Conservation (phyloP, 768 basidiomycete genomes). For the Xerocomellus amylosporus region DNA sequence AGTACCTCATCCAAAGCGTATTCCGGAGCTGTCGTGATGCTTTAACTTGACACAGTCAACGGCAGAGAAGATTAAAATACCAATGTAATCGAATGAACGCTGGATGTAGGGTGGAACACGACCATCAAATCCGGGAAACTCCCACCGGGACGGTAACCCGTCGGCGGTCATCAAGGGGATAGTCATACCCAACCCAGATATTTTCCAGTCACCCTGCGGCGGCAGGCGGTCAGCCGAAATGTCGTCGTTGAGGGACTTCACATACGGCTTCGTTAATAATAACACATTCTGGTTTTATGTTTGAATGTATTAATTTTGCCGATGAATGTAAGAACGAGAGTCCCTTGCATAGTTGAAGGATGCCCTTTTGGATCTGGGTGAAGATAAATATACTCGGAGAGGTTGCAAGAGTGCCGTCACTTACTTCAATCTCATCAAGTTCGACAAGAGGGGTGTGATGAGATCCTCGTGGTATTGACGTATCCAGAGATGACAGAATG, state of each 20-base stretch:
- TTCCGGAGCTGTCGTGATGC: constrained; percentile 70
- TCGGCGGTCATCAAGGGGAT: constrained; percentile 69
- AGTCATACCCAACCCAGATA: constrained; percentile 85
- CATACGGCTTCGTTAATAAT: constrained; percentile 85
- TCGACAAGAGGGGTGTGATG: constrained; percentile 62
- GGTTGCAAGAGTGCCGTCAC: constrained; percentile 17
- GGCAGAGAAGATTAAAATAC: constrained; percentile 37
- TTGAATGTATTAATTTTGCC: constrained; percentile 89
- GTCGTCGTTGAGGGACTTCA: constrained; percentile 7
- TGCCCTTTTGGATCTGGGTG: constrained; percentile 88
- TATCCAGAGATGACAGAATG: constrained; percentile 74
- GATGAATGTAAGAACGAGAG: constrained; percentile 89
- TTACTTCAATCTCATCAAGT: constrained; percentile 93
- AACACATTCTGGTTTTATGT: constrained; percentile 82
- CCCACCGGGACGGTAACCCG: constrained; percentile 79
- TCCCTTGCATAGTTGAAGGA: constrained; percentile 89
- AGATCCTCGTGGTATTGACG: constrained; percentile 67
- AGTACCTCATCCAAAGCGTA: constrained; percentile 89
- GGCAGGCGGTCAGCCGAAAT: neutral
- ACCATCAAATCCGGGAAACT: constrained; percentile 86
- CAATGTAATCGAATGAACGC: constrained; percentile 93
- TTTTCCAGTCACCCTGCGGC: constrained; percentile 95
- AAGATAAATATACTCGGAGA: constrained; percentile 5
- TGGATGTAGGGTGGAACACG: constrained; percentile 79
- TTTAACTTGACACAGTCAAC: constrained; percentile 1